Evolutionary conservation across 2,329 filamentous ascomycete genomes (phyloP).

Genomic region (Xylariaceae sp.): DNA sequence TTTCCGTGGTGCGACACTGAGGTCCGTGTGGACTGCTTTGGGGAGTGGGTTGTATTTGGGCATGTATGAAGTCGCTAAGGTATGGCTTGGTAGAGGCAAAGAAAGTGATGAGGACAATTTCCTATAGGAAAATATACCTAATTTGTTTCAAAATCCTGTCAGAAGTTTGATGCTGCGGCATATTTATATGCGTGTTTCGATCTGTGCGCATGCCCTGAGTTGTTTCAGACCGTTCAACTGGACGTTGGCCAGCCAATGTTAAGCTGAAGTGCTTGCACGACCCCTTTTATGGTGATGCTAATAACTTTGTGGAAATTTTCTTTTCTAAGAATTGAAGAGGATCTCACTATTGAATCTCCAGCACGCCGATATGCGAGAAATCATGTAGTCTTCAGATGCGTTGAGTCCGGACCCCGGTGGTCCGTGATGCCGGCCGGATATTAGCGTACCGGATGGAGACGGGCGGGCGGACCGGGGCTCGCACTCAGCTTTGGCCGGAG

Average conservation of each 20-base stretch:
- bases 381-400: not conserved
- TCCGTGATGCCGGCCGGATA: conserved; percentile 17
- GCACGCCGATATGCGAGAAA: no score
- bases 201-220: no score
- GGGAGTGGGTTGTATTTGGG: conserved; percentile 81
- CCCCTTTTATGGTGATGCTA: no score
- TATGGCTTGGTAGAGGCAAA: conserved; percentile 50
- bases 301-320: no score
- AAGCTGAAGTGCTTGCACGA: no score
- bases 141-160: no score
- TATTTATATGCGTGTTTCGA: no score
- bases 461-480: not conserved
- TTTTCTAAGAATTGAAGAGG: no score
- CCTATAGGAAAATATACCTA: conserved; percentile 8
- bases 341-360: no score
- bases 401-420: conserved; percentile 15
- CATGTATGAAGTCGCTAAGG: conserved; percentile 75
- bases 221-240: no score
- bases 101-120: conserved; percentile 36
- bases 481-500: conserved; percentile 6
- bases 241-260: no score
- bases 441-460: conserved; percentile 14
- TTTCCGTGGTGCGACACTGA: conserved; percentile 69
- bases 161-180: no score
- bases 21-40: conserved; percentile 74